Conservation (phyloP, 1,284 basidiomycete genomes). For the Irpex sp. region DNA sequence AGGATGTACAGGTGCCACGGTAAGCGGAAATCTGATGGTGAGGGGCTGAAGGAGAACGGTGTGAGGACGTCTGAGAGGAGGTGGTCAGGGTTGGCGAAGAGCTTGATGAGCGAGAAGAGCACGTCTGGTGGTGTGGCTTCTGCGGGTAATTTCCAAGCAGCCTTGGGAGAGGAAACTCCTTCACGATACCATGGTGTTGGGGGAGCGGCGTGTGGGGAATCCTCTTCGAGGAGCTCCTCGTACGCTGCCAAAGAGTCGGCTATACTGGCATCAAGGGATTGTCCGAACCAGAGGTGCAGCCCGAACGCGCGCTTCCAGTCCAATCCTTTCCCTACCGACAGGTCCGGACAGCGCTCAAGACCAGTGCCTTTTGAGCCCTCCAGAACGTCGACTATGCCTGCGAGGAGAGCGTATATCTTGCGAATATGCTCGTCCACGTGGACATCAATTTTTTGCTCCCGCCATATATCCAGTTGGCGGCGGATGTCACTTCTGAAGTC, state of each 20-base stretch:
- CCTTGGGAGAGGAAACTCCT: conserved; percentile 19
- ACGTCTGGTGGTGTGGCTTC: conserved; percentile 55
- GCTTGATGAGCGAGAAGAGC: conserved; percentile 79
- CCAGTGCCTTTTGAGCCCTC: conserved; percentile 55
- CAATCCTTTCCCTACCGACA: conserved; percentile 74
- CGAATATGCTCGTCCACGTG: conserved; percentile 72
- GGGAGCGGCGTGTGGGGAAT: conserved; percentile 43
- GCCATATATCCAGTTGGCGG: conserved; percentile 85
- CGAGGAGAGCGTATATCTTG: conserved; percentile 83
- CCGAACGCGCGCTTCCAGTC: conserved; percentile 98
- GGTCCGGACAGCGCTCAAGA: conserved; percentile 57
- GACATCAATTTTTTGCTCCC: conserved; percentile 69
- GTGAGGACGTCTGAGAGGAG: conserved; percentile 59
- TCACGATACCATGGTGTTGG: conserved; percentile 74
- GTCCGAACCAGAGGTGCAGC: conserved; percentile 87
- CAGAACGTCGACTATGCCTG: conserved; percentile 71
- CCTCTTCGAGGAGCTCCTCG: conserved; percentile 46
- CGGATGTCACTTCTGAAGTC: conserved; percentile 74
- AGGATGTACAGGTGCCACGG: conserved; percentile 94
- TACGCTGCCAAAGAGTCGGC: conserved; percentile 71
- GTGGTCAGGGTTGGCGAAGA: conserved; percentile 68
- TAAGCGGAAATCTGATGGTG: conserved; percentile 77
- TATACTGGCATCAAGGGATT: conserved; percentile 70
- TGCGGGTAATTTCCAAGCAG: conserved; percentile 34
- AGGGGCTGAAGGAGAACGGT: conserved; percentile 75